Evolutionary conservation across 306 rosid species (phyloP).

Genomic region (Sicyos edulis): DNA sequence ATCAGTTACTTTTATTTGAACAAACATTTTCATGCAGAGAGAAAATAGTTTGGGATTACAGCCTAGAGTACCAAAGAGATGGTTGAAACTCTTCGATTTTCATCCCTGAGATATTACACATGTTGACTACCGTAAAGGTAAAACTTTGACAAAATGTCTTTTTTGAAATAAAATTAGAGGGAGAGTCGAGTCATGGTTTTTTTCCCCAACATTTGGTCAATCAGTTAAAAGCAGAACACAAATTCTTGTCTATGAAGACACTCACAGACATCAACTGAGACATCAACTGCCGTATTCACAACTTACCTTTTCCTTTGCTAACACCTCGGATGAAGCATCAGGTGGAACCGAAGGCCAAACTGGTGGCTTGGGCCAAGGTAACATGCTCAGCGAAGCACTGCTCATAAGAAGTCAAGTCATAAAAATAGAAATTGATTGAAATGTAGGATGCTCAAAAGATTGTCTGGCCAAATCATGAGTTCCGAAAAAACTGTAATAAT

Average conservation of each 20-base stretch:
- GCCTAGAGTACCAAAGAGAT: not conserved
- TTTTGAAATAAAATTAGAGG: not conserved
- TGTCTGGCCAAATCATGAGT: not conserved
- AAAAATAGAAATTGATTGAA: constrained; percentile 2
- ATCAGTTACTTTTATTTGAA: not conserved
- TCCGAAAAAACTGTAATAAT: not conserved
- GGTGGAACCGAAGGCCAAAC: constrained; percentile 86
- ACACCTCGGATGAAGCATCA: constrained; percentile 78
- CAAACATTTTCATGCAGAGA: not conserved
- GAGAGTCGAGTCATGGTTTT: not conserved
- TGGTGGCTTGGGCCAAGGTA: constrained; percentile 97
- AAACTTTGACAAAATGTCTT: not conserved
- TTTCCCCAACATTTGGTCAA: not conserved
- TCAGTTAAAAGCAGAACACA: not conserved
- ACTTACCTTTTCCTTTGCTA: constrained; percentile 85
- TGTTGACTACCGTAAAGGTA: not conserved
- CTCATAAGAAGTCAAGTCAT: constrained; percentile 20
- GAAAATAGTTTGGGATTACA: not conserved
- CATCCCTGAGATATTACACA: not conserved
- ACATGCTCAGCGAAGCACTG: constrained; percentile 95
- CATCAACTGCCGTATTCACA: constrained; percentile 1
- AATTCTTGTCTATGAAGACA: not conserved
- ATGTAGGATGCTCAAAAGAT: not conserved
- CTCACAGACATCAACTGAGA: not conserved
- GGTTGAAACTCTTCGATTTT: not conserved